Evolutionary conservation across 2,329 filamentous ascomycete species (phyloP).

Genomic region (Laburnicola sp.): DNA sequence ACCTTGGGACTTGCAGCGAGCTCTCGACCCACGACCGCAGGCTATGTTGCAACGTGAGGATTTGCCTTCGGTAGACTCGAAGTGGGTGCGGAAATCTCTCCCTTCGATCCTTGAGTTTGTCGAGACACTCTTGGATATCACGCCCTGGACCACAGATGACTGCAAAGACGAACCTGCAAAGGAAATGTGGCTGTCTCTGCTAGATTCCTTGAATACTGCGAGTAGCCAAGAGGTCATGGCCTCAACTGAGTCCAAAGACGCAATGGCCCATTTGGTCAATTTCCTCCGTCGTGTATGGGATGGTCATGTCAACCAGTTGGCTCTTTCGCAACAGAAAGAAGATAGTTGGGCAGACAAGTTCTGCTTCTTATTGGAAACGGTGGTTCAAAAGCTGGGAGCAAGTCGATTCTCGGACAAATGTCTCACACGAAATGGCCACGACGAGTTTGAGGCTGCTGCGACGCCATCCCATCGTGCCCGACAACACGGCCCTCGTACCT

Average conservation of each 20-base stretch:
- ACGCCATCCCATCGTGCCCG: conserved; percentile 65
- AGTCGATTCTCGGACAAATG: conserved; percentile 56
- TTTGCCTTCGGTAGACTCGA: conserved; percentile 78
- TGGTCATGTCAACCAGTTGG: conserved; percentile 49
- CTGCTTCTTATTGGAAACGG: conserved; percentile 55
- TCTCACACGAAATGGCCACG: conserved; percentile 57
- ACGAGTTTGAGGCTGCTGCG: conserved; percentile 63
- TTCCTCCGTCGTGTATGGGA: conserved; percentile 72
- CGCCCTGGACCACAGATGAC: conserved; percentile 49
- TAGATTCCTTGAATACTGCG: conserved; percentile 66
- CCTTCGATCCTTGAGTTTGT: conserved; percentile 65
- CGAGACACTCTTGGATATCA: conserved; percentile 56
- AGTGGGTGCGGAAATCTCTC: conserved; percentile 80
- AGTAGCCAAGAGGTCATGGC: conserved; percentile 87
- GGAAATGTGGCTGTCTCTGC: conserved; percentile 64
- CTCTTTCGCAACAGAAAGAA: conserved; percentile 38
- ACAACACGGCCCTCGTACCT: conserved; percentile 56
- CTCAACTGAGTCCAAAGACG: conserved; percentile 78
- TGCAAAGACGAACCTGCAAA: conserved; percentile 55
- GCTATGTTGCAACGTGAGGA: conserved; percentile 63
- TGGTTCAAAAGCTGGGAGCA: conserved; percentile 55
- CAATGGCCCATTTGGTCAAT: conserved; percentile 71
- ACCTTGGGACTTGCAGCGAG: conserved; percentile 75
- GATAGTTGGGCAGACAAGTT: conserved; percentile 55
- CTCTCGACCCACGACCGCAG: conserved; percentile 58